These are phyloP conservation scores for Candida golubevii DNA, from an alignment of 805 yeast species.

Conservation along the genomic window DNA sequence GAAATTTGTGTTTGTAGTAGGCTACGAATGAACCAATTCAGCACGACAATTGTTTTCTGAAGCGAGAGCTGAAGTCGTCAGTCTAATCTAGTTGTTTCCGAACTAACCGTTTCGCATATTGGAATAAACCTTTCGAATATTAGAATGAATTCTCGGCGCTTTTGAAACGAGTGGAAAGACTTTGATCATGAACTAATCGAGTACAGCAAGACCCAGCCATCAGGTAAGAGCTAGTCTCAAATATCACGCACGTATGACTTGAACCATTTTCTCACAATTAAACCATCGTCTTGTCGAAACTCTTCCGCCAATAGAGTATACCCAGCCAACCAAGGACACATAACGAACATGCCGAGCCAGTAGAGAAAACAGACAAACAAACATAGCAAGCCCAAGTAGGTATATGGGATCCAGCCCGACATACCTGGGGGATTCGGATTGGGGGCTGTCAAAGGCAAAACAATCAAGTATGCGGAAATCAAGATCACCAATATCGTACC, in stretches of 20 bases:
- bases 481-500: constrained; percentile 47
- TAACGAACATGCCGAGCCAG: constrained; percentile 52
- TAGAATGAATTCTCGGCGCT: constrained; percentile 9
- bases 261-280: constrained; percentile 54
- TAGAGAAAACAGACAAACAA: constrained; percentile 43
- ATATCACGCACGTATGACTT: constrained; percentile 22
- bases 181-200: constrained; percentile 1
- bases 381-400: constrained; percentile 42
- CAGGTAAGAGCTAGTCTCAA: not conserved
- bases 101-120: too few relatives aligned
- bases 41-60: too few relatives aligned
- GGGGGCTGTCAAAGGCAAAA: constrained; percentile 45
- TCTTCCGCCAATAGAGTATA: constrained; percentile 44
- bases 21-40: too few relatives aligned
- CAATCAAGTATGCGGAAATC: constrained; percentile 44
- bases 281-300: constrained; percentile 50
- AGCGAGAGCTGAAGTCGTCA: too few relatives aligned
- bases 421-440: constrained; percentile 39
- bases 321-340: constrained; percentile 43
- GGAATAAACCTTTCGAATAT: too few relatives aligned
- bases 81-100: too few relatives aligned
- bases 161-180: constrained; percentile 13
- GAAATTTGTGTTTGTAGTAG: too few relatives aligned
- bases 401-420: constrained; percentile 46
- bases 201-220: too few relatives aligned